Percentiles rank a stretch among this genome's conserved stretches.
Evolutionary conservation across 2,329 filamentous ascomycete genomes (phyloP).

Genomic region (Lecanosticta acicola): DNA sequence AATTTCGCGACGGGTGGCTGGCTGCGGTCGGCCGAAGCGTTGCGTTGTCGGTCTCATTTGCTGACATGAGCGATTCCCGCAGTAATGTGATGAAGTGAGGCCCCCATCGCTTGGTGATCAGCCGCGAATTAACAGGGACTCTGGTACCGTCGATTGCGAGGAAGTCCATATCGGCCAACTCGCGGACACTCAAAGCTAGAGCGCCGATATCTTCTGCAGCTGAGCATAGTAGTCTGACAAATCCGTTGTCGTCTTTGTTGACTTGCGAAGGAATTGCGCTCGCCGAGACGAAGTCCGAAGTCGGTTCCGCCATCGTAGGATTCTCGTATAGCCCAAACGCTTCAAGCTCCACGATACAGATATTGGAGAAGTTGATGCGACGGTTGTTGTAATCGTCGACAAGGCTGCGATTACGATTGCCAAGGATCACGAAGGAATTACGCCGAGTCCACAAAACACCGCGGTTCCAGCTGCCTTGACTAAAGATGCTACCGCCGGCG

Average conservation of each 20-base stretch:
- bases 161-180: constrained; percentile 94
- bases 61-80: constrained; percentile 67
- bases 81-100: constrained; percentile 92
- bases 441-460: constrained; percentile 88
- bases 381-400: constrained; percentile 98
- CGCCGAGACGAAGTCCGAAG: constrained; percentile 78
- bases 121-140: constrained; percentile 86
- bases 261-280: constrained; percentile 53
- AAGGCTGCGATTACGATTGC: constrained; percentile 84
- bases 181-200: constrained; percentile 70
- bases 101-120: constrained; percentile 84
- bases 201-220: constrained; percentile 82
- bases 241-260: constrained; percentile 51
- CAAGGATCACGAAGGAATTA: constrained; percentile 92
- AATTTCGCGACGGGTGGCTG: constrained; percentile 61
- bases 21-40: constrained; percentile 60
- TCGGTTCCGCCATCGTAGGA: constrained; percentile 68
- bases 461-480: constrained; percentile 95
- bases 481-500: constrained; percentile 88
- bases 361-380: constrained; percentile 92
- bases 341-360: constrained; percentile 94
- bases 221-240: constrained; percentile 68
- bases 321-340: constrained; percentile 98
- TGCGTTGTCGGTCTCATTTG: constrained; percentile 64
- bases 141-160: constrained; percentile 85